phyloP scores from a whole-genome alignment of 306 rosid genomes.

The Citrullus mucosospermus region DNA sequence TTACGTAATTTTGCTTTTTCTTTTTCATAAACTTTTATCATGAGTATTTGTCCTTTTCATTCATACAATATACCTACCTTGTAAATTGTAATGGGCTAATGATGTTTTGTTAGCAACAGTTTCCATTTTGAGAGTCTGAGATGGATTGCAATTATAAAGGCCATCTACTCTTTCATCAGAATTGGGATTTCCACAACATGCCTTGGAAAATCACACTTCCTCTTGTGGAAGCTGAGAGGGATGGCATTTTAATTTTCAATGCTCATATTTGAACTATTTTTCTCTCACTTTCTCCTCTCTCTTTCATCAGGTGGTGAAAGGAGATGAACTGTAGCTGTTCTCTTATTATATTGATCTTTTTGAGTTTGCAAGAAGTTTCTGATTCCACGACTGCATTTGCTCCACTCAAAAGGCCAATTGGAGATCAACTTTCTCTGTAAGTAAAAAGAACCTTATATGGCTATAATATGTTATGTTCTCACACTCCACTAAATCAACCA shows the following conservation, averaged over 20 bases:
- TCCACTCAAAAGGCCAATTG: neutral
- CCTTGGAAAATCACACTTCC: neutral
- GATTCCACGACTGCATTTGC: neutral
- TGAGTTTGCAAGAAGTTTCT: neutral
- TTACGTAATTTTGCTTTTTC: neutral
- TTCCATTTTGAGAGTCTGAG: neutral
- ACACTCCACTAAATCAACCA: neutral
- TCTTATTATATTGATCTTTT: slow-evolving; percentile 2
- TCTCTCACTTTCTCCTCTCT: neutral
- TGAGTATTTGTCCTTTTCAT: neutral
- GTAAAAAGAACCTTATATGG: neutral
- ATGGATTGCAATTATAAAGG: slow-evolving; percentile 1
- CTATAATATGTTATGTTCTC: neutral
- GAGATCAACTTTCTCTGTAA: neutral
- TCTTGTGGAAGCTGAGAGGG: slow-evolving; percentile 8
- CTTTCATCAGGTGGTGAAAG: neutral
- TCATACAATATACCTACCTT: neutral
- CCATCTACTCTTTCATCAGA: neutral
- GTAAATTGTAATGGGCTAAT: neutral
- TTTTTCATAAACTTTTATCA: neutral
- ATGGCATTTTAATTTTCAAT: slow-evolving; percentile 2
- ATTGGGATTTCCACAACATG: neutral
- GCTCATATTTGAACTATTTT: neutral
- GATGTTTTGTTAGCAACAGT: slow-evolving; percentile 2
- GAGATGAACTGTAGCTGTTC: neutral